phyloP scores from a whole-genome alignment of 2,329 filamentous ascomycete species.

The Alternaria sp. region DNA sequence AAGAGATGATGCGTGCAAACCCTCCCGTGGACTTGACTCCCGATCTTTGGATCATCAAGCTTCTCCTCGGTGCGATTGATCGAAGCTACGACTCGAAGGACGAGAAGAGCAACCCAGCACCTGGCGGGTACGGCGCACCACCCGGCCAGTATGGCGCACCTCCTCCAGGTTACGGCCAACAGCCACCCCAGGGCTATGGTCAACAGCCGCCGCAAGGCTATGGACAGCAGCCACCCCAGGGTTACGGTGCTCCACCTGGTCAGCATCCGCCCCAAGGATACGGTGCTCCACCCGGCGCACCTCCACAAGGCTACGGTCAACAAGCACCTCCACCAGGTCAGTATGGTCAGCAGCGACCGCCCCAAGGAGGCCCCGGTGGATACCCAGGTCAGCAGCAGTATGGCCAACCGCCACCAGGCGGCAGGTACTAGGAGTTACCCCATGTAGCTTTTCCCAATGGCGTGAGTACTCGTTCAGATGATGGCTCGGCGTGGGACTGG shows the following conservation, averaged over 20 bases:
- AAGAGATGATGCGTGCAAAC: constrained; percentile 67
- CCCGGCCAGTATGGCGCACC: constrained; percentile 41
- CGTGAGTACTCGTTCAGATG: background rate
- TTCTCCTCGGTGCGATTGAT: constrained; percentile 72
- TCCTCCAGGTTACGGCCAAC: constrained; percentile 23
- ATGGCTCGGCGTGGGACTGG: background rate
- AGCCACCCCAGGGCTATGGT: constrained; percentile 17
- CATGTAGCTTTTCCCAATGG: background rate
- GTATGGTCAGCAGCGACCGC: constrained; percentile 27
- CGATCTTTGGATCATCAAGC: constrained; percentile 71
- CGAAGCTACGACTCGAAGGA: constrained; percentile 70
- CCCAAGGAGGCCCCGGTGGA: constrained; percentile 26
- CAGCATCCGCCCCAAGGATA: constrained; percentile 23
- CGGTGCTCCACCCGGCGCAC: constrained; percentile 27
- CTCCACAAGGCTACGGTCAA: constrained; percentile 20
- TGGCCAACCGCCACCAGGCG: constrained; percentile 25
- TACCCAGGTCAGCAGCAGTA: constrained; percentile 34
- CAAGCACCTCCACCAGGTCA: constrained; percentile 20
- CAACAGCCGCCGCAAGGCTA: background rate
- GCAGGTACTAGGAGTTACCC: constrained; percentile 18
- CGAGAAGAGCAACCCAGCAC: constrained; percentile 58
- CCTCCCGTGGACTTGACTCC: constrained; percentile 69
- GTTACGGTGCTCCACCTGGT: constrained; percentile 20
- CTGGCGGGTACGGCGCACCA: constrained; percentile 38
- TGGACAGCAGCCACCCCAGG: background rate